phyloP scores from a whole-genome alignment of 345 rosid species.

The Dimocarpus longan region DNA sequence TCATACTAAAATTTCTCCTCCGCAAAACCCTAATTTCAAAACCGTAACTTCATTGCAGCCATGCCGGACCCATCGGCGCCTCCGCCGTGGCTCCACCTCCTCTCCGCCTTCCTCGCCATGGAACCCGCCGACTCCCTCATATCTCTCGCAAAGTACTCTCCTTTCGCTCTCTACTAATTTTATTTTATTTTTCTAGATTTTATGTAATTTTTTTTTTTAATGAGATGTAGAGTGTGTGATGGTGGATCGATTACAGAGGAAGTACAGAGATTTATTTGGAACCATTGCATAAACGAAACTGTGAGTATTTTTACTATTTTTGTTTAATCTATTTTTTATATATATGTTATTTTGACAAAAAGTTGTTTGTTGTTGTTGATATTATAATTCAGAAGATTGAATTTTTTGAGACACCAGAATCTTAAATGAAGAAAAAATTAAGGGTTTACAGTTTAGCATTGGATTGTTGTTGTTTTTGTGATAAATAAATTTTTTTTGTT shows the following conservation, averaged over 20 bases:
- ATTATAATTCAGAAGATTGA: not conserved
- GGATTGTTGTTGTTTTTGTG: not conserved
- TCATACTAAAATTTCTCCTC: not conserved
- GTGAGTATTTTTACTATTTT: slow-evolving; percentile 39
- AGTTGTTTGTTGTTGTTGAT: not conserved
- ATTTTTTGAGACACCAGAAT: slow-evolving; percentile 1
- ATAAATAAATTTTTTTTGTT: not conserved
- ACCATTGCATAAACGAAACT: slow-evolving; percentile 50
- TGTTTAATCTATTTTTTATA: not conserved
- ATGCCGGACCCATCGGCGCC: slow-evolving; percentile 39
- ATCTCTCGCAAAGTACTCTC: slow-evolving; percentile 54
- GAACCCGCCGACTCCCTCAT: slow-evolving; percentile 57
- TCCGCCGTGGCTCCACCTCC: slow-evolving; percentile 45
- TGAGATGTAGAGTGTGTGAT: slow-evolving; percentile 46
- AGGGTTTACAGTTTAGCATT: not conserved
- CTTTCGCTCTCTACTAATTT: not conserved
- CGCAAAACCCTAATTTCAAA: not conserved
- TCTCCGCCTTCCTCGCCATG: slow-evolving; percentile 80
- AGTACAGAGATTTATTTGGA: slow-evolving; percentile 74
- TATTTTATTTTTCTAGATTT: not conserved
- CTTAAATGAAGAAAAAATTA: not conserved
- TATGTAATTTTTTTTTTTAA: not conserved
- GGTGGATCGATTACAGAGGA: slow-evolving; percentile 62
- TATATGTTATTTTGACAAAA: not conserved
- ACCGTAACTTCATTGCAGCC: slow-evolving; percentile 8